A percentile compares a stretch with the other conserved stretches of the same genome.
phyloP scores from a whole-genome alignment of 176 grass and related monocot species.

The Lolium rigidum region DNA sequence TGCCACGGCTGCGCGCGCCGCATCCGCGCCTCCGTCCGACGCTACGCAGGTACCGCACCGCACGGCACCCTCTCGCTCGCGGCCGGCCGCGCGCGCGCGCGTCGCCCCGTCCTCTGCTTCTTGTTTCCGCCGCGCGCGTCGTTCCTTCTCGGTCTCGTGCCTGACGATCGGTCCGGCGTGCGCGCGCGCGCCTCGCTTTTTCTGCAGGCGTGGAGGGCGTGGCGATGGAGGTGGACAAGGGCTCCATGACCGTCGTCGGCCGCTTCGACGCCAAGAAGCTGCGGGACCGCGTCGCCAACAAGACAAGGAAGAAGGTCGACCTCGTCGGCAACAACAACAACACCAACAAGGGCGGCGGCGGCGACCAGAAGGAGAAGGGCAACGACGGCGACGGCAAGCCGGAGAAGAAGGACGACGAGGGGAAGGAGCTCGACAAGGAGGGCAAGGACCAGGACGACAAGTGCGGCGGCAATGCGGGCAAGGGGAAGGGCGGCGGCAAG shows the following conservation, averaged over 20 bases:
- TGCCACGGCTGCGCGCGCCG: constrained; percentile 76
- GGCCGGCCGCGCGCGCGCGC: too few relatives aligned
- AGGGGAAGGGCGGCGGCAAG: constrained; percentile 46
- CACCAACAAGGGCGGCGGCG: not conserved
- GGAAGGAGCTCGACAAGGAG: not conserved
- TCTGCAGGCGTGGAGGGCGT: constrained; percentile 80
- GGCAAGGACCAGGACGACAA: not conserved
- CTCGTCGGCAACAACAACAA: constrained; percentile 44
- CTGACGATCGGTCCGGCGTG: not conserved
- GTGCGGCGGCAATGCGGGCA: not conserved
- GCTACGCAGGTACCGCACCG: constrained; percentile 48
- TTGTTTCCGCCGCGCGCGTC: not conserved
- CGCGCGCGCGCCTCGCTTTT: too few relatives aligned
- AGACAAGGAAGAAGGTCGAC: constrained; percentile 80
- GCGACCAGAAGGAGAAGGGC: not conserved
- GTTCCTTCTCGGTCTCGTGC: too few relatives aligned
- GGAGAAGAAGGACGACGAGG: not conserved
- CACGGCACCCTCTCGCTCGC: not conserved
- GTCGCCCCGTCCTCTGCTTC: too few relatives aligned
- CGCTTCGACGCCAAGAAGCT: constrained; percentile 83
- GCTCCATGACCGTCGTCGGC: constrained; percentile 67
- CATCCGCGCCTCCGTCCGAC: constrained; percentile 61
- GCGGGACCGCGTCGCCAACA: constrained; percentile 58
- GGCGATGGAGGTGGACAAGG: constrained; percentile 62
- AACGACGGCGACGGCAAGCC: constrained; percentile 28